Base-by-base conservation (phyloP, 1,139 yeast species). In the Candida sanyaensis region DNA sequence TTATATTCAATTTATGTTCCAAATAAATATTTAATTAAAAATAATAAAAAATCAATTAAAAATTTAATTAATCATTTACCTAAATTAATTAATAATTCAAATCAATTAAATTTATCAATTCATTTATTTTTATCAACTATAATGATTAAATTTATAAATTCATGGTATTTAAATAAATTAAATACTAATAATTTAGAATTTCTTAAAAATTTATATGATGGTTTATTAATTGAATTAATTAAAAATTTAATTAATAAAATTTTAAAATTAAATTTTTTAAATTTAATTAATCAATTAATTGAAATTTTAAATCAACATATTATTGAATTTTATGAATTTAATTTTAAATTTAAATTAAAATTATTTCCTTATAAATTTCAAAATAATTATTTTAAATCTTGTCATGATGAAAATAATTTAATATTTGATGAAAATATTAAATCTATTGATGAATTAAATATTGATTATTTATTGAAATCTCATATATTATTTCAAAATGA, bases 181-280 rank as follows among this genome's bases (percentile, higher is more conserved):
- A 72, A 73, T 48, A 73, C 79, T 2, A 71, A 69, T 41, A 71
- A 72, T 51, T 49, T 61, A 44, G 74, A 68, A 37, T 73, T 75
- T 53, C 49, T 73, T 17, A 61, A 54, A 39, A 48, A 49, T 17
- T 62, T 73, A n/a, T 73, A 74, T 53, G 39, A 36, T 24, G 55
- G 53, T 34, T 50, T 65, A 6, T 51, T 75, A 41, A 61, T 73
- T 50, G 69, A 61, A 28, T 57, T 73, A 37, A 59, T 69, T 3
- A 55, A 56, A 33, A 69, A 65, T 46, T 43, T 69, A 30, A 50
- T 65, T 8, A 41, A 36, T 11, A 53, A 75, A 40, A 48, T 63
- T 10, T 53, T 55, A 40, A 46, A 4, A 47, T 5, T 61, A 4
- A 49, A 60, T 37, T 51, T 46, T 5, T 51, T 46, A 48, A 48